phyloP scores from a whole-genome alignment of 176 grass and related monocot species.

The Aegilops bicornis region DNA sequence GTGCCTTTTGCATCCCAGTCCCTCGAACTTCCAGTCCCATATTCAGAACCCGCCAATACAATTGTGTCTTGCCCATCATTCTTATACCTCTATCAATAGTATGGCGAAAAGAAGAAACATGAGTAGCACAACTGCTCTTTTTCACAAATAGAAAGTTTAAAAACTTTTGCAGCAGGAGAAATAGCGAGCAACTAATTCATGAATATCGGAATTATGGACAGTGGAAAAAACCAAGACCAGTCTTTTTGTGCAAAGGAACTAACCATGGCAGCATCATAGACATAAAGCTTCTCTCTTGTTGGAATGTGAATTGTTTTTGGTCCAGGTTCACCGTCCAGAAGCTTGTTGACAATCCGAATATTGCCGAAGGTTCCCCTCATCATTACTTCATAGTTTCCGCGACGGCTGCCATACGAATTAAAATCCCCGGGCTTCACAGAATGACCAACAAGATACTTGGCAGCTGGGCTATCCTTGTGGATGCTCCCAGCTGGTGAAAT shows the following conservation, averaged over 20 bases:
- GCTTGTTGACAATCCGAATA: constrained; percentile 56
- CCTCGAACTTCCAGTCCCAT: constrained; percentile 49
- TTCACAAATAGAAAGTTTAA: neutral
- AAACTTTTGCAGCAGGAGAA: neutral
- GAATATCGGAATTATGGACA: neutral
- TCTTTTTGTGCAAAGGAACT: neutral
- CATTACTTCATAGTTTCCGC: constrained; percentile 49
- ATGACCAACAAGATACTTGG: constrained; percentile 47
- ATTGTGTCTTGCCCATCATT: constrained; percentile 43
- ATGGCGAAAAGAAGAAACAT: neutral
- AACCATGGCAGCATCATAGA: constrained; percentile 51
- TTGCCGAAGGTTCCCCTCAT: constrained; percentile 56
- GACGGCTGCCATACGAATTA: constrained; percentile 64
- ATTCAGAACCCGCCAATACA: constrained; percentile 48
- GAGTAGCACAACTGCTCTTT: neutral
- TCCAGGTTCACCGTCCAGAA: constrained; percentile 29
- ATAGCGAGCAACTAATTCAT: neutral
- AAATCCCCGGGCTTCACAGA: constrained; percentile 44
- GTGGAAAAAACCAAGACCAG: neutral
- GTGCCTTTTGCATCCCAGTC: constrained; percentile 47
- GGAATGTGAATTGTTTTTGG: constrained; percentile 42
- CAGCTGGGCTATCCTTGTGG: constrained; percentile 66
- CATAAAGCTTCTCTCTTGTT: constrained; percentile 39
- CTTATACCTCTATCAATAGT: constrained; percentile 40
- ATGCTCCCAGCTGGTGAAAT: constrained; percentile 69